These are phyloP conservation scores for Metroxylon sagu DNA, from an alignment of 176 grass and related monocot species.

Conservation along the genomic window DNA sequence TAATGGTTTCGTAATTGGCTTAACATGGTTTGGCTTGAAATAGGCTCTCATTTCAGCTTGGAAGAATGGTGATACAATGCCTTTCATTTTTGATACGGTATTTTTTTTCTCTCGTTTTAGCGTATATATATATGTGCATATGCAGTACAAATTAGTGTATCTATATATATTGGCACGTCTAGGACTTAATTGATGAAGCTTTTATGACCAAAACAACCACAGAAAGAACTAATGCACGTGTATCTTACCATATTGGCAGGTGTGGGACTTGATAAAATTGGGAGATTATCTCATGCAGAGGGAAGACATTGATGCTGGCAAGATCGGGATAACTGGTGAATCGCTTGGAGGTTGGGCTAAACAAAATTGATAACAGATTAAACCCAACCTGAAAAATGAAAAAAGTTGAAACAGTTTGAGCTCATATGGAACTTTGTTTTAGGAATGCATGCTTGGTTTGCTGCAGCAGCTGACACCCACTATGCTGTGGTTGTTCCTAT, in stretches of 20 bases:
- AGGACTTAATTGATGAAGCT: background rate
- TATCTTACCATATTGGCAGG: conserved; percentile 26
- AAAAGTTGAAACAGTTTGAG: too few relatives aligned
- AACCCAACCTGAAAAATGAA: background rate
- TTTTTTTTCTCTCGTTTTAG: background rate
- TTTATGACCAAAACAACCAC: conserved; percentile 4
- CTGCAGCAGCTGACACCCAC: conserved; percentile 53
- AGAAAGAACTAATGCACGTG: background rate
- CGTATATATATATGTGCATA: too few relatives aligned
- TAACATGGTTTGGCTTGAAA: conserved; percentile 12
- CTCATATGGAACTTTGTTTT: conserved; percentile 8
- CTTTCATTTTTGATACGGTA: conserved; percentile 98
- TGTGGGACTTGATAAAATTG: conserved; percentile 93
- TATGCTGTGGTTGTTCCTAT: conserved; percentile 77
- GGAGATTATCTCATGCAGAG: conserved; percentile 69
- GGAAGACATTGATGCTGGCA: conserved; percentile 59
- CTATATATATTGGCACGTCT: too few relatives aligned
- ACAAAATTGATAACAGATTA: background rate
- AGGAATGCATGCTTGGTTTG: conserved; percentile 99
- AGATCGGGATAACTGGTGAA: conserved; percentile 92
- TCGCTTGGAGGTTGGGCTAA: conserved; percentile 71
- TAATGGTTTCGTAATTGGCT: background rate
- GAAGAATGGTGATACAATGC: conserved; percentile 75
- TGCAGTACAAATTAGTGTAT: too few relatives aligned
- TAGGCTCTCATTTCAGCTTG: conserved; percentile 77